Evolutionary conservation across 345 rosid species (phyloP), one percentile per base, ranked within the genome.

Genomic region (Aquilaria malaccensis): DNA sequence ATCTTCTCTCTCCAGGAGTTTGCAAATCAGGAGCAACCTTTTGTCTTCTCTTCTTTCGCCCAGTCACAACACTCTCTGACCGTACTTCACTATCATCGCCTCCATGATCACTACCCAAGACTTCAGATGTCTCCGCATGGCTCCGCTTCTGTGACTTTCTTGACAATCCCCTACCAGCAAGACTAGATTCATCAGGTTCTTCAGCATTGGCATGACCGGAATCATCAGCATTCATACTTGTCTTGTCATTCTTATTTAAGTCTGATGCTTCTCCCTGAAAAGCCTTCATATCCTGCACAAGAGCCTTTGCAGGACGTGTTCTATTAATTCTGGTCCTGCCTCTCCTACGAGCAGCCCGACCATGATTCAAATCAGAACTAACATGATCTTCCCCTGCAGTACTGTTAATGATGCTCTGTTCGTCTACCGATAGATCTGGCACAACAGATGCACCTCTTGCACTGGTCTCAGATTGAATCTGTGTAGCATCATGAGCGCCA

Each of bases 221-320:
- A 65, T 87, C 84, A 69, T 84, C 85, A 15, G 62, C 72, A 57
- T 61, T 74, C 49, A 75, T 81, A 52, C 68, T 79, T 67, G 78
- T 60, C 65, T 67, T 76, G 59, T 65, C 80, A 5, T 74, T 67
- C 45, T 88, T 89, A 63, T 66, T 72, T 53, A 60, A 33, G 43
- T 80, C 80, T 29, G 83, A 46, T 49, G 80, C 78, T 60, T 77
- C 80, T 57, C 95, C 97, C 67, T 83, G 78, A 58, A 89, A 68
- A 57, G 80, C 79, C 67, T 85, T 81, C 4, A 86, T 95, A 55
- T 89, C 99, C 67, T 80, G 76, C 2, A 87, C 95, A 75, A 83
- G 90, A 48, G 74, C 88, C 79, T 89, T 94, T 60, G 89, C 82
- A 58, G 96, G 69, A 48, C 83, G 87, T 31, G 86, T 83, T 76